phyloP scores from a whole-genome alignment of 768 basidiomycete genomes.

The Rossbeevera mucosa region DNA sequence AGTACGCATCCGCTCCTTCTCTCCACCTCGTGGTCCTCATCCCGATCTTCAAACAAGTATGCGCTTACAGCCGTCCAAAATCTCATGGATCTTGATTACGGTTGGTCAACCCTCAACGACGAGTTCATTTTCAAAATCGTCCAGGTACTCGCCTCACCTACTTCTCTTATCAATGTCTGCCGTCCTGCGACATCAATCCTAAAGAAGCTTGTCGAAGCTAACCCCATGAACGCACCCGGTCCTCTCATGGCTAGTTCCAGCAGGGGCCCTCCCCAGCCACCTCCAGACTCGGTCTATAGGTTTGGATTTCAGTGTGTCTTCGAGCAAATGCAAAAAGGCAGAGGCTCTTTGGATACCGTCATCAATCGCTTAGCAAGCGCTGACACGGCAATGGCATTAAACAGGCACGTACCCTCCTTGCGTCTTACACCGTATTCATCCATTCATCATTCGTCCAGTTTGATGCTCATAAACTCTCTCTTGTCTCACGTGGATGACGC shows the following conservation, averaged over 20 bases:
- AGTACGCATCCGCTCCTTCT: conserved; percentile 35
- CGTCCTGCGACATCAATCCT: conserved; percentile 88
- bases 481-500: conserved; percentile 73
- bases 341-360: conserved; percentile 73
- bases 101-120: conserved; percentile 71
- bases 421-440: neutral
- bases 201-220: conserved; percentile 85
- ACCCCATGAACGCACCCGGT: conserved; percentile 63
- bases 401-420: conserved; percentile 49
- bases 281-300: conserved; percentile 69
- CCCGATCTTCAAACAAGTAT: conserved; percentile 46
- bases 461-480: conserved; percentile 88
- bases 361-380: conserved; percentile 73
- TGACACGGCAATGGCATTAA: conserved; percentile 79
- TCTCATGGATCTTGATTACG: conserved; percentile 80
- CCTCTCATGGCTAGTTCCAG: conserved; percentile 58
- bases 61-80: conserved; percentile 83
- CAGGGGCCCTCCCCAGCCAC: conserved; percentile 44
- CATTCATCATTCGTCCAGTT: conserved; percentile 39
- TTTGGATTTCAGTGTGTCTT: conserved; percentile 85
- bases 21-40: conserved; percentile 4
- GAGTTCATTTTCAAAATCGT: conserved; percentile 75
- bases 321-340: conserved; percentile 73
- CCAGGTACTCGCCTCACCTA: conserved; percentile 68
- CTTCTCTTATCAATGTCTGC: conserved; percentile 82